phyloP scores from a whole-genome alignment of 2,329 filamentous ascomycete species.

The Pestalotiopsis sp. region DNA sequence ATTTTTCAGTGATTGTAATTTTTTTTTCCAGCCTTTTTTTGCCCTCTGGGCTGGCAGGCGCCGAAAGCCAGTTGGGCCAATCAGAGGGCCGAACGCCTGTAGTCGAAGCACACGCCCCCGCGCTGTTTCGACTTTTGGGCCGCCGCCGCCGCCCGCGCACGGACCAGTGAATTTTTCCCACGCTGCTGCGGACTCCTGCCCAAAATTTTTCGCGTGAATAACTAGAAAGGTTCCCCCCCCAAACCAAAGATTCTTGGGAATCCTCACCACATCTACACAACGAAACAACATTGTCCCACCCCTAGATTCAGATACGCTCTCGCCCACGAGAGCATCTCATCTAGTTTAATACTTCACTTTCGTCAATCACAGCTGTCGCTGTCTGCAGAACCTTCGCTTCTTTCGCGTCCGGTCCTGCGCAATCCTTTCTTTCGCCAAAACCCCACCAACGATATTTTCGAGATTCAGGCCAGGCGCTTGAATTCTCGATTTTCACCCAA shows the following conservation, averaged over 20 bases:
- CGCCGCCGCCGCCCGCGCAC: constrained; percentile 1
- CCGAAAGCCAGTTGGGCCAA: background rate
- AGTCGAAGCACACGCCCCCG: background rate
- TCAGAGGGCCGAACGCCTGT: background rate
- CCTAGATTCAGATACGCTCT: constrained; percentile 18
- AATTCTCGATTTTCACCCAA: constrained; percentile 13
- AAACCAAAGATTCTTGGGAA: constrained; percentile 7
- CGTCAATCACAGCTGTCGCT: constrained; percentile 23
- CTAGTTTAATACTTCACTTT: constrained; percentile 21
- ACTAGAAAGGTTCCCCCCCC: constrained; percentile 5
- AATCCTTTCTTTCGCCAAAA: constrained; percentile 28
- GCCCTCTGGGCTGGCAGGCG: background rate
- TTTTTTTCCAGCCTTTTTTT: background rate
- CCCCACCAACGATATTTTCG: constrained; percentile 30
- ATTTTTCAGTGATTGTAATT: background rate
- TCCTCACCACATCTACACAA: constrained; percentile 12
- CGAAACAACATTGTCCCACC: constrained; percentile 4
- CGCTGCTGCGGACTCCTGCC: constrained; percentile 7
- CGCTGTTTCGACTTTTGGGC: constrained; percentile 2
- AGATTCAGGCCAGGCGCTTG: constrained; percentile 17
- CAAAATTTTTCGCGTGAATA: constrained; percentile 14
- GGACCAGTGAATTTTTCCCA: constrained; percentile 5
- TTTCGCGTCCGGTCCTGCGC: constrained; percentile 13
- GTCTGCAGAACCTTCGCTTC: constrained; percentile 18
- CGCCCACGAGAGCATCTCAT: constrained; percentile 16